Base-by-base conservation (phyloP, 2,329 filamentous ascomycete species). In the Claviceps pazoutovae region DNA sequence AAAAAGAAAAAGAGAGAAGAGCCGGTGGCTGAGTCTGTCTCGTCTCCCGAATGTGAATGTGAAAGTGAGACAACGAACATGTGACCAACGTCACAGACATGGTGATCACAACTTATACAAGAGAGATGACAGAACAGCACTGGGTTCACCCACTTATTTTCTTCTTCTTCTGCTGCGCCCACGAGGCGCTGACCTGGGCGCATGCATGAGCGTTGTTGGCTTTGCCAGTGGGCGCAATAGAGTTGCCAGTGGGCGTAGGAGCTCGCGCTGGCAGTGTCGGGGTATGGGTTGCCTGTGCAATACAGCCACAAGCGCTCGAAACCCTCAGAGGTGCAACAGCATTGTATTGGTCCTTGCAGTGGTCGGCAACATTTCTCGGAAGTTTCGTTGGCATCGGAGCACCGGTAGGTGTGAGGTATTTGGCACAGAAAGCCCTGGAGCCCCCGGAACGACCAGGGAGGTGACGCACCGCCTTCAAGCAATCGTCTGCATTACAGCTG, bases 401-500 rank as follows among this genome's bases (percentile, higher is more conserved):
- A 30, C 9, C 8, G 30, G 30, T 30, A 30, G 30, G 1, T 8
- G 30, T 2, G n/a, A 19, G 13, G 9, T 19, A 42, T 42, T 42
- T 42, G 39, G n/a, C 39, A 21, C 41, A 43, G 41, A 43, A 43
- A 14, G 17, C 9, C 41, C 14, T 23, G 17, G 41, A 19, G 19
- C 5, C 41, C 2, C 21, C 7, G 41, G 9, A 17, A 19, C 8
- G 41, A 5, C 41, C 41, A 23, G 17, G 5, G 4, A 43, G 17
- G 3, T 43, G 41, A 23, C 11, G 11, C 19, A 43, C 19, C 11
- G 67, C 62, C 39, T 63, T 58, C 54, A 68, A 62, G 58, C 67
- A 69, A 56, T 68, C 65, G 58, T 69, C 66, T 47, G 64, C 64
- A 51, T 57, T 56, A 59, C 66, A 67, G 21, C 54, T 30, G n/a